phyloP scores from a whole-genome alignment of 2,329 filamentous ascomycete species.

The Botryosphaeria dothidea region DNA sequence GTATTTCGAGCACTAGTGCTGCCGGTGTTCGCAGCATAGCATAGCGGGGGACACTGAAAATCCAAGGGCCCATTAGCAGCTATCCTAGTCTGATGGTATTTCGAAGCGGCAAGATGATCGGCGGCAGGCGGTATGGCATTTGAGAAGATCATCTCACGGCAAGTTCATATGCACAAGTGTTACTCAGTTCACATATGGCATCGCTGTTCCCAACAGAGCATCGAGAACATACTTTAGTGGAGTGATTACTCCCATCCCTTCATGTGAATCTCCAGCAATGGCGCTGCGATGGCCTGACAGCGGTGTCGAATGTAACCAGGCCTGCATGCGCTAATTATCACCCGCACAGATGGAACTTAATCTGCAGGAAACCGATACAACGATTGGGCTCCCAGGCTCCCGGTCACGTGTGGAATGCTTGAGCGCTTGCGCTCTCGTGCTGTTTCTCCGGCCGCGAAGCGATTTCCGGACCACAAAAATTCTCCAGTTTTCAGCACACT shows the following conservation, averaged over 20 bases:
- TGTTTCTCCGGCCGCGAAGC: constrained; percentile 11
- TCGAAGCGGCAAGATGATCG: too few species aligned
- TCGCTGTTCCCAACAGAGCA: too few species aligned
- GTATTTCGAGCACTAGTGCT: too few species aligned
- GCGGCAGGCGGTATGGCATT: too few species aligned
- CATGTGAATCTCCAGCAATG: background rate
- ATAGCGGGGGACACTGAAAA: too few species aligned
- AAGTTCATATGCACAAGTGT: too few species aligned
- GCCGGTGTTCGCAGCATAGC: too few species aligned
- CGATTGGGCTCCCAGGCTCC: background rate
- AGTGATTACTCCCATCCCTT: background rate
- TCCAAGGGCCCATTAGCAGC: too few species aligned
- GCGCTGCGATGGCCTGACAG: background rate
- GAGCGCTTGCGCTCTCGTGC: background rate
- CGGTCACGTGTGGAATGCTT: background rate
- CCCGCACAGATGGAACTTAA: background rate
- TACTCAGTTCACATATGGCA: too few species aligned
- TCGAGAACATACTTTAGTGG: too few species aligned
- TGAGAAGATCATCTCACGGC: too few species aligned
- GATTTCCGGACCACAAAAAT: background rate
- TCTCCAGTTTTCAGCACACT: constrained; percentile 13
- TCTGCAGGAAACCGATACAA: background rate
- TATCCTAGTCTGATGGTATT: too few species aligned
- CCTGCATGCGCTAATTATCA: constrained; percentile 1
- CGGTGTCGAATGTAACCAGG: background rate